Evolutionary conservation across 441 rosid genomes (phyloP).

Genomic region (Sinapis alba): DNA sequence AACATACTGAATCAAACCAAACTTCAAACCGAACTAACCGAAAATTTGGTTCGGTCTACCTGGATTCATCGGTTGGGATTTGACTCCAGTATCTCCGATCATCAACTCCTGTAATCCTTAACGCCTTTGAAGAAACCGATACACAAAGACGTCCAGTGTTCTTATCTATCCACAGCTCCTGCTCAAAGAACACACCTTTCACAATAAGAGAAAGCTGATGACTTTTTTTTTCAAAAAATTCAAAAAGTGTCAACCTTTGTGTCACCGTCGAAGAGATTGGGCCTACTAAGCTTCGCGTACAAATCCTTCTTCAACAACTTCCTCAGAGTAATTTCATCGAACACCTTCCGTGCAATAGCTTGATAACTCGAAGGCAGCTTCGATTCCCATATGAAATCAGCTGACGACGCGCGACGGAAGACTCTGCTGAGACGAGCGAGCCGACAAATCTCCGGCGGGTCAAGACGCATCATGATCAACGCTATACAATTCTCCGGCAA

Average conservation of each 20-base stretch:
- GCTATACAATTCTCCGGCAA: constrained; percentile 89
- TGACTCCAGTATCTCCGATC: constrained; percentile 82
- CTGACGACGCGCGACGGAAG: constrained; percentile 78
- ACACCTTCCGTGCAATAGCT: constrained; percentile 46
- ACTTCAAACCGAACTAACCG: background rate
- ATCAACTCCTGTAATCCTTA: constrained; percentile 73
- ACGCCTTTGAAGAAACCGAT: constrained; percentile 63
- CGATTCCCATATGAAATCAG: constrained; percentile 86
- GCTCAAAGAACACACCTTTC: constrained; percentile 17
- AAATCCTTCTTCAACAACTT: constrained; percentile 55
- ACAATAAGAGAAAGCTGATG: background rate
- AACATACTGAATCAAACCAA: background rate
- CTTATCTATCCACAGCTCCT: constrained; percentile 82
- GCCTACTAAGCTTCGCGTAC: constrained; percentile 53
- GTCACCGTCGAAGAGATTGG: constrained; percentile 58
- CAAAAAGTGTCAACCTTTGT: constrained; percentile 52
- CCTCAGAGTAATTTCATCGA: constrained; percentile 46
- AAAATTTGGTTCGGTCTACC: constrained; percentile 12
- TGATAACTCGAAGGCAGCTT: constrained; percentile 68
- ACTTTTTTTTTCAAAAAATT: background rate
- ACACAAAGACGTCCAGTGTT: constrained; percentile 63
- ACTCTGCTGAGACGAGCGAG: constrained; percentile 63
- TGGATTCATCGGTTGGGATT: constrained; percentile 66
- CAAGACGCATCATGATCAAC: constrained; percentile 58
- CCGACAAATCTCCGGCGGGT: constrained; percentile 74